A percentile compares a stretch with the other conserved stretches of the same genome.
Conservation (phyloP, 1,284 basidiomycete genomes). For the Pisolithus thermaeus region DNA sequence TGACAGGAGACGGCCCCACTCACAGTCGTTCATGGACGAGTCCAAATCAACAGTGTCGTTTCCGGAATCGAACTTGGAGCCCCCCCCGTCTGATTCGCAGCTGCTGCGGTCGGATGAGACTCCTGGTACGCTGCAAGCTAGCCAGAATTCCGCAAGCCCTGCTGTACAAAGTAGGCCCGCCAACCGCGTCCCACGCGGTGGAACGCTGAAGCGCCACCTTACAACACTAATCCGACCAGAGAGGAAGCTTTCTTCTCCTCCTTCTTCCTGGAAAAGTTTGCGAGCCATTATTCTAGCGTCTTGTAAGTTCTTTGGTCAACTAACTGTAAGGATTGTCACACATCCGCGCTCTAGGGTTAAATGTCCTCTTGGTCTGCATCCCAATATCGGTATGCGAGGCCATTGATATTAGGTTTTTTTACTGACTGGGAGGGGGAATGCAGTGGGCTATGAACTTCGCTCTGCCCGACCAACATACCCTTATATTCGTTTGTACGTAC, state of each 20-base stretch:
- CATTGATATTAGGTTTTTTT: not conserved
- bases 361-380: slow-evolving; percentile 59
- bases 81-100: not conserved
- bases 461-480: slow-evolving; percentile 45
- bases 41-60: not conserved
- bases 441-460: slow-evolving; percentile 74
- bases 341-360: slow-evolving; percentile 45
- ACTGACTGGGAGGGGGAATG: slow-evolving; percentile 3
- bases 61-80: not conserved
- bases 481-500: slow-evolving; percentile 67
- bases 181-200: too few species aligned
- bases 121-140: not conserved
- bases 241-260: slow-evolving; percentile 36
- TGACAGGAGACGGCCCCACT: not conserved
- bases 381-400: slow-evolving; percentile 54
- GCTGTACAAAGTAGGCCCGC: not conserved
- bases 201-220: not conserved
- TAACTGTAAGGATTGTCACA: not conserved
- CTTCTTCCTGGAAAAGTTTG: slow-evolving; percentile 38
- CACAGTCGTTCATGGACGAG: not conserved
- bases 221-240: slow-evolving; percentile 27
- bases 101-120: not conserved
- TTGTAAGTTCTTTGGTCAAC: slow-evolving; percentile 31
- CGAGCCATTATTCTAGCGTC: slow-evolving; percentile 46
- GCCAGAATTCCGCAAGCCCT: not conserved